Evolutionary conservation across 306 rosid genomes (phyloP).

Genomic region (Cucurbita argyrosperma): DNA sequence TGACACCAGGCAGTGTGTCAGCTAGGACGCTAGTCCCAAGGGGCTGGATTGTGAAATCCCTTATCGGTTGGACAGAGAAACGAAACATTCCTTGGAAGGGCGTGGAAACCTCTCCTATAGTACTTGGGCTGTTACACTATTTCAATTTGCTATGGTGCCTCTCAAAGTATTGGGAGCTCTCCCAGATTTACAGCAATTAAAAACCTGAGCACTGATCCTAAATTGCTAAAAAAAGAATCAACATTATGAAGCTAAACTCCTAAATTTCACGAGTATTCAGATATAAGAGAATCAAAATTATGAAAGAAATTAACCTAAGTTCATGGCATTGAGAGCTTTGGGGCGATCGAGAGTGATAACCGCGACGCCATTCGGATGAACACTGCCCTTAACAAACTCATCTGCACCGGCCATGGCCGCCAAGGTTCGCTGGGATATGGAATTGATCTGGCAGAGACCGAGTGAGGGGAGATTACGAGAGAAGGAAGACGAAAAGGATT

Average conservation of each 20-base stretch:
- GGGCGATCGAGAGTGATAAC: slow-evolving; percentile 92
- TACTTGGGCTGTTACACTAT: too few relatives aligned
- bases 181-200: background rate
- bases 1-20: too few relatives aligned
- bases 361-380: slow-evolving; percentile 78
- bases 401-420: slow-evolving; percentile 58
- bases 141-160: too few relatives aligned
- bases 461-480: slow-evolving; percentile 8
- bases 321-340: slow-evolving; percentile 98
- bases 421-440: slow-evolving; percentile 28
- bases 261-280: background rate
- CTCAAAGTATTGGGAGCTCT: too few relatives aligned
- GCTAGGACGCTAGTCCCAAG: too few relatives aligned
- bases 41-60: too few relatives aligned
- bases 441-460: slow-evolving; percentile 12
- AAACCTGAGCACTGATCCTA: background rate
- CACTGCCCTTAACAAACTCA: slow-evolving; percentile 58
- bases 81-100: too few relatives aligned
- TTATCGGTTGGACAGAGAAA: too few relatives aligned
- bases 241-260: background rate
- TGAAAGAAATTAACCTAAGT: slow-evolving; percentile 33
- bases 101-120: too few relatives aligned
- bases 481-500: slow-evolving; percentile 7
- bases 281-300: background rate
- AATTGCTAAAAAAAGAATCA: background rate